Evolutionary conservation across 2,329 filamentous ascomycete species (phyloP).

Genomic region (Domatiomyces catenatus): DNA sequence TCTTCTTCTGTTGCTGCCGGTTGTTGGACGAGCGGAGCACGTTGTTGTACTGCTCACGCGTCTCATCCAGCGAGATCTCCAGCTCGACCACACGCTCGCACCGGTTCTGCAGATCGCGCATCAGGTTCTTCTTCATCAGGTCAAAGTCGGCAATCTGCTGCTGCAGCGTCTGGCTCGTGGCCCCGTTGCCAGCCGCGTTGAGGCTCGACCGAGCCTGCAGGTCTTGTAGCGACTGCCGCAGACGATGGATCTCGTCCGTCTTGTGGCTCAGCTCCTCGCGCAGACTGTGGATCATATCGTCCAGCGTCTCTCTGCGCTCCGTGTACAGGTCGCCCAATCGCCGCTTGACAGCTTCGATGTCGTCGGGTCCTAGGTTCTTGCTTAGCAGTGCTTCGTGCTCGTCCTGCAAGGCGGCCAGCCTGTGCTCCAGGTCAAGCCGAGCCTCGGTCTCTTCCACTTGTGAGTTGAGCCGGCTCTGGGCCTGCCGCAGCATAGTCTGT

Average conservation of each 20-base stretch:
- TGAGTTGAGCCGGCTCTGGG: constrained; percentile 70
- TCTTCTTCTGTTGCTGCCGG: constrained; percentile 98
- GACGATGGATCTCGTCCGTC: constrained; percentile 63
- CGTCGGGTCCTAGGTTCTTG: constrained; percentile 59
- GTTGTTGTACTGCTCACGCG: constrained; percentile 97
- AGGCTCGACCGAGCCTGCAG: constrained; percentile 48
- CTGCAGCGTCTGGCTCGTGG: constrained; percentile 79
- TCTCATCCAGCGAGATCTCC: constrained; percentile 94
- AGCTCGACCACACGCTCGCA: constrained; percentile 97
- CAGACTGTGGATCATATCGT: constrained; percentile 59
- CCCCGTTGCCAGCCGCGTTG: constrained; percentile 43
- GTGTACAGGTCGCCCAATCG: constrained; percentile 62
- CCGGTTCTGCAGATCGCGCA: constrained; percentile 95
- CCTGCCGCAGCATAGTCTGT: constrained; percentile 82
- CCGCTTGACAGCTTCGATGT: constrained; percentile 71
- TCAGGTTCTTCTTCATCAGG: constrained; percentile 98
- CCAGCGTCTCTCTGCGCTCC: constrained; percentile 57
- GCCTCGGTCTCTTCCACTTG: constrained; percentile 48
- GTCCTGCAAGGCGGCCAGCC: constrained; percentile 56
- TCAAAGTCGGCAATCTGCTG: constrained; percentile 98
- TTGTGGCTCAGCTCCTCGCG: constrained; percentile 62
- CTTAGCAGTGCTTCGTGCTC: constrained; percentile 75
- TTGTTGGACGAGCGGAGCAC: constrained; percentile 94
- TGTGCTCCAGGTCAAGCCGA: constrained; percentile 59
- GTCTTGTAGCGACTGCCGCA: constrained; percentile 67